These are phyloP conservation scores for Colletotrichum eleusines DNA, from an alignment of 2,329 filamentous ascomycete genomes.

Conservation along the genomic window DNA sequence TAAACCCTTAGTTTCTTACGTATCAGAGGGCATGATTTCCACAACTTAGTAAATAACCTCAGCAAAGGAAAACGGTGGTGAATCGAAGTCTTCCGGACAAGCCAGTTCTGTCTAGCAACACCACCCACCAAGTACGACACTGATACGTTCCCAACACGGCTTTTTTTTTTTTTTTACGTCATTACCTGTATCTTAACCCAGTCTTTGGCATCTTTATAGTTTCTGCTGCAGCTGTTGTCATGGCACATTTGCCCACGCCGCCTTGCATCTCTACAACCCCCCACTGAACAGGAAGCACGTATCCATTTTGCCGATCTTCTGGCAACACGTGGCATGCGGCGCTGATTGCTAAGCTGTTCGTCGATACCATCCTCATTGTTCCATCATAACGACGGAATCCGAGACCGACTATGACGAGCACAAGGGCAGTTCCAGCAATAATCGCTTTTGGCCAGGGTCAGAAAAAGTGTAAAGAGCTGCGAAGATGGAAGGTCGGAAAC, in stretches of 20 bases:
- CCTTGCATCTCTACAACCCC: constrained; percentile 9
- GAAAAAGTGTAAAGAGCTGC: no score
- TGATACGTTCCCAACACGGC: background rate
- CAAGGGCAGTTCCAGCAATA: constrained; percentile 31
- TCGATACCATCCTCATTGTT: constrained; percentile 47
- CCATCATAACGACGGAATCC: constrained; percentile 48
- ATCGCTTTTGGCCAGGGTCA: constrained; percentile 38
- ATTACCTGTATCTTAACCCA: background rate
- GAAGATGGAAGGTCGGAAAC: constrained; percentile 5
- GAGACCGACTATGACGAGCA: constrained; percentile 42
- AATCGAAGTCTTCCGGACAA: background rate
- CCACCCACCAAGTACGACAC: background rate
- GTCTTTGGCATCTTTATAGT: background rate
- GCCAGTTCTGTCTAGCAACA: background rate
- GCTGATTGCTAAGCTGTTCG: constrained; percentile 15
- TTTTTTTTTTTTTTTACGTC: background rate
- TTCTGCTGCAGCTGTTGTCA: constrained; percentile 9
- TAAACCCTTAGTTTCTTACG: background rate
- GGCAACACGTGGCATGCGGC: constrained; percentile 14
- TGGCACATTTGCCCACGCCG: constrained; percentile 9
- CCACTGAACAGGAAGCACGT: constrained; percentile 15
- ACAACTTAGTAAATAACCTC: background rate
- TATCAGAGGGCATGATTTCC: no score
- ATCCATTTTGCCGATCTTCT: background rate
- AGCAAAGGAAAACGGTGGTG: background rate